These are phyloP conservation scores for Phialophora expanda DNA, from an alignment of 2,329 filamentous ascomycete genomes.

Conservation along the genomic window DNA sequence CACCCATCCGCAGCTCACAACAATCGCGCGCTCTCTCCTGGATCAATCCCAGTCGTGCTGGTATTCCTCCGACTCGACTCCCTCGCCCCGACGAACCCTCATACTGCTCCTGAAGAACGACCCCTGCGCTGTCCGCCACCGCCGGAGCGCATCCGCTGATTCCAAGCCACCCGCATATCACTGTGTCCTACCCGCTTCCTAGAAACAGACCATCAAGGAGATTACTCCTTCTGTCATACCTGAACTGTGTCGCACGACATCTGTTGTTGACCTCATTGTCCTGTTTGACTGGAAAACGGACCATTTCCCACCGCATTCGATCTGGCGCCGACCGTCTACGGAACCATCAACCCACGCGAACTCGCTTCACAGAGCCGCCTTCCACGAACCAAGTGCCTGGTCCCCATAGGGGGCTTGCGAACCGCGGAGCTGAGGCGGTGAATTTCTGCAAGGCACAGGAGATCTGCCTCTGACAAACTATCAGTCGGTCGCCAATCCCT, in stretches of 20 bases:
- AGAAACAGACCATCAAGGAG: slow-evolving; percentile 15
- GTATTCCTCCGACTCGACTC: background rate
- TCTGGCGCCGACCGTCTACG: slow-evolving; percentile 27
- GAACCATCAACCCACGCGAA: slow-evolving; percentile 1
- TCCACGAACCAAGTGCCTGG: slow-evolving; percentile 20
- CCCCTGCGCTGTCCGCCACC: slow-evolving; percentile 4
- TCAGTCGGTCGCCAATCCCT: slow-evolving; percentile 19
- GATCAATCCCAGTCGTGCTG: background rate
- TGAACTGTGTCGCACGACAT: slow-evolving; percentile 27
- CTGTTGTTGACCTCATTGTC: slow-evolving; percentile 10
- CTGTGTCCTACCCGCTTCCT: slow-evolving; percentile 8
- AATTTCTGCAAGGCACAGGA: slow-evolving; percentile 18
- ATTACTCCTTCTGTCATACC: slow-evolving; percentile 31
- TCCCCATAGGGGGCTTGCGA: slow-evolving; percentile 15
- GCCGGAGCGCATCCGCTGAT: slow-evolving; percentile 6
- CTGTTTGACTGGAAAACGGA: slow-evolving; percentile 6
- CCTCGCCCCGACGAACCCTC: background rate
- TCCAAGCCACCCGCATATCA: slow-evolving; percentile 12
- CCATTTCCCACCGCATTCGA: slow-evolving; percentile 13
- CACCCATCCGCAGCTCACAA: background rate
- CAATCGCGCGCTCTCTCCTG: slow-evolving; percentile 1
- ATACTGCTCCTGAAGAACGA: slow-evolving; percentile 8
- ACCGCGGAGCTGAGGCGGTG: slow-evolving; percentile 12
- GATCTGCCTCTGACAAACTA: slow-evolving; percentile 19
- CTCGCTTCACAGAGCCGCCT: slow-evolving; percentile 11